A percentile compares a stretch with the other conserved stretches of the same genome.
phyloP scores from a whole-genome alignment of 306 rosid genomes.

The Abrus precatorius region DNA sequence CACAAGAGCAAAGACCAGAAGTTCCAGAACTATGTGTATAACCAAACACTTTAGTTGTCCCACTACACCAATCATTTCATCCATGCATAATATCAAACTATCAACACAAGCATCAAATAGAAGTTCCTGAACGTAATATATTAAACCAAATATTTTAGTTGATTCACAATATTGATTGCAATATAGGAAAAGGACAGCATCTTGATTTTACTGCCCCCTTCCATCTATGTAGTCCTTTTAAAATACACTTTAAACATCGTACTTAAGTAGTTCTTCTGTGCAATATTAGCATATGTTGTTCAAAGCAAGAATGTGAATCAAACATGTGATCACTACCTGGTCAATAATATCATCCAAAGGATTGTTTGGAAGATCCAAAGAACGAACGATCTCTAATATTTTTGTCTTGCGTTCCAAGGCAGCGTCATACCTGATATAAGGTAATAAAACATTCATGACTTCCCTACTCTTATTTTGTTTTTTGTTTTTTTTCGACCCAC shows the following conservation, averaged over 20 bases:
- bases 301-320: constrained; percentile 27
- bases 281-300: constrained; percentile 14
- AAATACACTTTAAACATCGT: background rate
- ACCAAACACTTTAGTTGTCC: background rate
- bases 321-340: constrained; percentile 69
- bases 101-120: background rate
- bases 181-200: constrained; percentile 29
- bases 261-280: background rate
- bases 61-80: no score
- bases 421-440: constrained; percentile 75
- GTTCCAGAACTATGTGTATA: background rate
- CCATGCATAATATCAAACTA: background rate
- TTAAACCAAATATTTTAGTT: background rate
- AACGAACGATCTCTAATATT: constrained; percentile 77
- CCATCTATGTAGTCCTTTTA: constrained; percentile 9
- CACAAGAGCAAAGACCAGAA: background rate
- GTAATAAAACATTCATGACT: constrained; percentile 45
- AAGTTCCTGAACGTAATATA: background rate
- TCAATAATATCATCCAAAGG: constrained; percentile 97
- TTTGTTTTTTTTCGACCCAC: background rate
- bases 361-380: constrained; percentile 94
- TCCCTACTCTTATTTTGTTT: background rate
- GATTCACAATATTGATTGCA: background rate
- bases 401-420: constrained; percentile 84
- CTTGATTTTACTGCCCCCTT: constrained; percentile 4